Base-by-base conservation (phyloP, 495 filamentous ascomycete genomes). In the Astrothelium macrocarpum region DNA sequence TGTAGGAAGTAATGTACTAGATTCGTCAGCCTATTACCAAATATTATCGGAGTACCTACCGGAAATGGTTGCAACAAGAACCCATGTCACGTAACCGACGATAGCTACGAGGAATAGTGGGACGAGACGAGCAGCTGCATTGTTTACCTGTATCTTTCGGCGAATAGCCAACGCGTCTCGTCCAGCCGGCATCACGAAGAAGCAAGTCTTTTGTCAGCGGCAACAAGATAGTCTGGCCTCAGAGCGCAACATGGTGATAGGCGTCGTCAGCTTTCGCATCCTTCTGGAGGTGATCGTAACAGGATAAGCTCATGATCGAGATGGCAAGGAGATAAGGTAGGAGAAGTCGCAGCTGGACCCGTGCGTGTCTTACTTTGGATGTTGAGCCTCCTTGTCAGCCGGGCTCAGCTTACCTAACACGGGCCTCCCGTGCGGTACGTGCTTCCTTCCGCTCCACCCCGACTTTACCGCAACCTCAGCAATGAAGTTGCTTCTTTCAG, bases 31-130 rank as follows among this genome's bases (percentile, higher is more conserved):
- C 49, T 12, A 23, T 23, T 32, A 32, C 16, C 7, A 11, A 36
- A 39, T 45, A 9, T 14, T 16, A 59, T 59, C 59, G n/a, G n/a
- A 7, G 18, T 25, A 72, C 80, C 74, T 65, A 85, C 84, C 79
- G 73, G 80, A 83, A 68, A 88, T 66, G 36, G 77, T 76, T 63
- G 75, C 83, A 20, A 86, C 83, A 60, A 87, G 62, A 36, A 81
- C 84, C 73, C 84, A 90, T 26, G 78, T 82, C 16, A 80, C 83
- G 73, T 88, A 90, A 9, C 79, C 79, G 62, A 85, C 76, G 32
- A 82, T 74, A 32, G 81, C 82, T 20, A 82, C 68, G 23, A 89
- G 74, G 32, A 88, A 67, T 32, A 80, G 63, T 53, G 87, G 87
- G 53, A 89, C 82, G 53, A 82, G 65, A 58, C 80, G 74, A 29